Conservation (phyloP, 495 filamentous ascomycete genomes). For the Physcia stellaris region DNA sequence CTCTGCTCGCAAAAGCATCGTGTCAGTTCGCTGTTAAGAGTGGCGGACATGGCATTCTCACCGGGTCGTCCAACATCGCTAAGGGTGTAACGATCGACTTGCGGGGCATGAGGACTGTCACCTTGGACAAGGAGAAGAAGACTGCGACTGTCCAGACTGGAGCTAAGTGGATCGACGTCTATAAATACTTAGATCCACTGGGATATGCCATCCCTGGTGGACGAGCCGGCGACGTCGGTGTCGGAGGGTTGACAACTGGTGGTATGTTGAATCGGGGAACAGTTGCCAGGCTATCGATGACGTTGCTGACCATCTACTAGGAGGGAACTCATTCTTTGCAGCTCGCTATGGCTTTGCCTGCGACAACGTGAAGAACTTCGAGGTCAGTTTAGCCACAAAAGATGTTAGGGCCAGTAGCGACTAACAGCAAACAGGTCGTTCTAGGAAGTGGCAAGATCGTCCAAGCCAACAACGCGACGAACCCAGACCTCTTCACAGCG, state of each 20-base stretch:
- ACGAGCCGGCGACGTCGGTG: conserved; percentile 24
- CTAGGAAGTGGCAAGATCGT: conserved; percentile 22
- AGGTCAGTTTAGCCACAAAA: conserved; percentile 1
- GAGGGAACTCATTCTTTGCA: conserved; percentile 16
- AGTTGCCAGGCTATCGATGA: neutral
- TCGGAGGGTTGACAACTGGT: conserved; percentile 26
- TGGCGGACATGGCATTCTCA: conserved; percentile 18
- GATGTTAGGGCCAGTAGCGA: neutral
- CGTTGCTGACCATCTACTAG: neutral
- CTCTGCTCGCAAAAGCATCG: neutral
- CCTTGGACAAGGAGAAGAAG: conserved; percentile 2
- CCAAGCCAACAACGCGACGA: conserved; percentile 17
- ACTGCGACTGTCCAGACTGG: conserved; percentile 6
- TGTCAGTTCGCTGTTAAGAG: conserved; percentile 21
- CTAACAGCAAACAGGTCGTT: conserved; percentile 19
- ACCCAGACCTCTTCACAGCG: conserved; percentile 26
- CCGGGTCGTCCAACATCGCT: conserved; percentile 18
- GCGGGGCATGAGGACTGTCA: conserved; percentile 10
- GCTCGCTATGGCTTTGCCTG: conserved; percentile 12
- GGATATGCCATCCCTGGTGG: conserved; percentile 28
- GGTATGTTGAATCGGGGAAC: conserved; percentile 16
- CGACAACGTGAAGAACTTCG: conserved; percentile 11
- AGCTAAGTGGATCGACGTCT: conserved; percentile 8
- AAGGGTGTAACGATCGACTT: conserved; percentile 23
- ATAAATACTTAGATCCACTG: conserved; percentile 25